These are phyloP conservation scores for Lentinus tigrinus DNA, from an alignment of 768 basidiomycete species.

Conservation along the genomic window DNA sequence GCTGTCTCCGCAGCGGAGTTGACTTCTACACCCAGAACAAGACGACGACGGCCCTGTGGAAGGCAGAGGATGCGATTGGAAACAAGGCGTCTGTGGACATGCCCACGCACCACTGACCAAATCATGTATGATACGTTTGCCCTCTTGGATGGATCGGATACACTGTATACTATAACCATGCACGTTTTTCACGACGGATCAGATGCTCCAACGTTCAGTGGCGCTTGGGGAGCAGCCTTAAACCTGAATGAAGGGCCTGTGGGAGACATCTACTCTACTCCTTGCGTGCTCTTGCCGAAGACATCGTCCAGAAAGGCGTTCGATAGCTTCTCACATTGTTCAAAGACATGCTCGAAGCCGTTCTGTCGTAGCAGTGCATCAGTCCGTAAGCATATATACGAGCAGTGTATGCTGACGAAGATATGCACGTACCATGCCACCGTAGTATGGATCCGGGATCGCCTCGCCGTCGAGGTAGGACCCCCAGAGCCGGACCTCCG, in stretches of 20 bases:
- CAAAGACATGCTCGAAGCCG: conserved; percentile 76
- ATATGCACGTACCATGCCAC: conserved; percentile 48
- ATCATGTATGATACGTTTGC: neutral
- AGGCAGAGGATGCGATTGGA: conserved; percentile 78
- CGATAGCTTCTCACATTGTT: conserved; percentile 72
- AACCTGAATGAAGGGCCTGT: no score
- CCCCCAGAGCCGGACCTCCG: conserved; percentile 76
- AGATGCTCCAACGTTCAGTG: neutral
- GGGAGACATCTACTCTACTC: conserved; percentile 1
- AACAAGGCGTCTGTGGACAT: conserved; percentile 82
- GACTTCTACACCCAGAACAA: conserved; percentile 98
- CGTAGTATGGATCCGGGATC: conserved; percentile 88
- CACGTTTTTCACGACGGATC: neutral
- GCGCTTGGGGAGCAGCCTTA: neutral
- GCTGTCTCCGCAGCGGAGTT: conserved; percentile 69
- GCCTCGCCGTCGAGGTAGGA: conserved; percentile 68
- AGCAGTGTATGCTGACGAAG: no score
- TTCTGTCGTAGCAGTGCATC: conserved; percentile 34
- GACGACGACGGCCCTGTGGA: conserved; percentile 95
- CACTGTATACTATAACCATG: conserved; percentile 9
- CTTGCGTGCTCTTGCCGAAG: conserved; percentile 29
- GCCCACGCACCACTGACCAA: conserved; percentile 69
- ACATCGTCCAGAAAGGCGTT: conserved; percentile 79
- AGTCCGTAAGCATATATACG: neutral
- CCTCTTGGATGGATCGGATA: conserved; percentile 1